Evolutionary conservation across 2,329 filamentous ascomycete genomes (phyloP).

Genomic region (Clonostachys byssicola): DNA sequence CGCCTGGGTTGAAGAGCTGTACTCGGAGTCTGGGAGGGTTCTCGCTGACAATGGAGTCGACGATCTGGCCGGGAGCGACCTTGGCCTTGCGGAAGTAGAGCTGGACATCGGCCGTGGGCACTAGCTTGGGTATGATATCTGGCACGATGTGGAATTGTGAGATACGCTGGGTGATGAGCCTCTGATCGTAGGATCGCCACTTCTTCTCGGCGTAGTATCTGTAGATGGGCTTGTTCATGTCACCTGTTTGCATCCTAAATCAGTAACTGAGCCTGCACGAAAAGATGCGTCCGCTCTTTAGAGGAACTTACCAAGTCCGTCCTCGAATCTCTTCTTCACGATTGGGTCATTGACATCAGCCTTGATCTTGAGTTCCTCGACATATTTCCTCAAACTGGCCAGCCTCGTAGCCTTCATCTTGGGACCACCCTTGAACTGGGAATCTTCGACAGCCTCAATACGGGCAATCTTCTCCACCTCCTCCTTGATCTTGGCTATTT

Average conservation of each 20-base stretch:
- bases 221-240: constrained; percentile 97
- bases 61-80: constrained; percentile 71
- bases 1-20: constrained; percentile 78
- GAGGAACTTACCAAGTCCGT: constrained; percentile 68
- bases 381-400: constrained; percentile 62
- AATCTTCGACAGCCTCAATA: constrained; percentile 54
- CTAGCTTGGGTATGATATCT: constrained; percentile 77
- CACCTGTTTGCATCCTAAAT: constrained; percentile 47
- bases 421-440: constrained; percentile 57
- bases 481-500: constrained; percentile 66
- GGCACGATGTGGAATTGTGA: constrained; percentile 83
- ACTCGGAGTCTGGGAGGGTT: constrained; percentile 71
- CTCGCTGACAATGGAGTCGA: constrained; percentile 72
- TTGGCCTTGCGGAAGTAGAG: constrained; percentile 72
- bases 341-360: constrained; percentile 94
- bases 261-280: too few species aligned
- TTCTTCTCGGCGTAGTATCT: constrained; percentile 81
- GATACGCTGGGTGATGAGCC: constrained; percentile 80
- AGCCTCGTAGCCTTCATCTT: constrained; percentile 62
- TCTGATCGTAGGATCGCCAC: constrained; percentile 81
- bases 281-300: background rate
- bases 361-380: constrained; percentile 80
- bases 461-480: constrained; percentile 66
- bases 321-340: constrained; percentile 91
- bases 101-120: constrained; percentile 74